Evolutionary conservation across 306 rosid species (phyloP), one percentile per base, ranked within the genome.

Genomic region (Prunus dulcis): DNA sequence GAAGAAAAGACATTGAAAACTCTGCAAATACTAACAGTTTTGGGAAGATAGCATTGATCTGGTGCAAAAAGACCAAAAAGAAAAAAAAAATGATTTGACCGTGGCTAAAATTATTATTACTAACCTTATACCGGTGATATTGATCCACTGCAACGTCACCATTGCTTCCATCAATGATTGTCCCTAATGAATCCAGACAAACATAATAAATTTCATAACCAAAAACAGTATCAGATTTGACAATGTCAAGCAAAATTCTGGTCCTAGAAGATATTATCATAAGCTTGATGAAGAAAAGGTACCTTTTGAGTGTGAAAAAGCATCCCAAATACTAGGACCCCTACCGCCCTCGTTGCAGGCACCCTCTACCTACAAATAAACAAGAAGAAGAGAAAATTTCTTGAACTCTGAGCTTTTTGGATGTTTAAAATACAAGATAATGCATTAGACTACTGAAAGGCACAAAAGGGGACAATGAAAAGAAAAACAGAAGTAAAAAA

Each of bases 141-240:
- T 94, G 98, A 80, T 92, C 96, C 77, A 91, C 96, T 61, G 98
- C 96, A 64, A 83, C 88, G 76, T 94, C 96, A 6, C 96, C 97
- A 76, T 87, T 94, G 88, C 98, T 80, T 75, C 78, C 81, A 76
- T 94, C 97, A 64, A 87, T 10, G 67, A 91, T 84, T 67, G 89
- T 91, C 27, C 96, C 97, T 94, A 67, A 20, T 51, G 77, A 80
- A 78, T 76, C 76, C 83, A 87, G 60, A 47, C 18, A 56, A 4
- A 69, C 56, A 68, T 19, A 51, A 62, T 79, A 68, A 61, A 43
- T 58, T 55, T 47, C 66, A 38, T 67, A 80, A 78, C 65, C 69
- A 56, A 41, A 38, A 47, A 38, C 60, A 71, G 65, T 25, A 69
- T 56, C 55, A 55, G 34, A 55, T 19, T 19, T 12, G 50, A 53